Percentiles rank a stretch among this genome's conserved stretches.
Conservation (phyloP, 2,329 filamentous ascomycete genomes). For the Leptosphaerulina australis region DNA sequence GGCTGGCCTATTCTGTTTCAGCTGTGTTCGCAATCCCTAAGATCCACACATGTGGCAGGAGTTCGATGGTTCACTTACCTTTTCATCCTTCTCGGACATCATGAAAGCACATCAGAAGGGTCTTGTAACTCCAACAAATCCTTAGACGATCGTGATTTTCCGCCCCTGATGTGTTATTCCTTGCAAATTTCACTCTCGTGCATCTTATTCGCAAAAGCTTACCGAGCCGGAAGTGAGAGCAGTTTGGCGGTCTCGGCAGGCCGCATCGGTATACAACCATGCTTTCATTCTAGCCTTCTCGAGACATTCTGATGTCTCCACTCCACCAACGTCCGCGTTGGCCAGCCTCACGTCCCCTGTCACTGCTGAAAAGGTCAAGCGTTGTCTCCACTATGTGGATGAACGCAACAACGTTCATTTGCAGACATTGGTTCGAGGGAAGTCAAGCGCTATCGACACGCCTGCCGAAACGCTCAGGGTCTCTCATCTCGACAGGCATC, state of each 20-base stretch:
- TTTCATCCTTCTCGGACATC: conserved; percentile 15
- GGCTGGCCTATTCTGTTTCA: conserved; percentile 27
- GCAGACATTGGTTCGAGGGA: conserved; percentile 26
- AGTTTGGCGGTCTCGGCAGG: conserved; percentile 23
- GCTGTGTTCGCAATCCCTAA: conserved; percentile 8
- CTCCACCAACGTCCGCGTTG: conserved; percentile 41
- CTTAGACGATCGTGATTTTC: conserved; percentile 30
- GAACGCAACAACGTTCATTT: conserved; percentile 26
- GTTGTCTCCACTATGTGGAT: conserved; percentile 29
- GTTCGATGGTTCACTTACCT: conserved; percentile 10
- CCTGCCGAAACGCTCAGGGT: conserved; percentile 14
- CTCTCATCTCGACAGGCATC: conserved; percentile 5
- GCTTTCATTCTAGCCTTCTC: conserved; percentile 30
- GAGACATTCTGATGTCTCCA: conserved; percentile 23
- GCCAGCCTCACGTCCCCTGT: conserved; percentile 33
- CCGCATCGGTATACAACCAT: conserved; percentile 23
- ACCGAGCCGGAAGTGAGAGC: conserved; percentile 17
- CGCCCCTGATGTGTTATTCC: conserved; percentile 24
- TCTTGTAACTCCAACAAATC: conserved; percentile 21
- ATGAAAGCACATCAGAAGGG: conserved; percentile 19
- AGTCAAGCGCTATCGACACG: conserved; percentile 23
- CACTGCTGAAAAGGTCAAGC: conserved; percentile 25
- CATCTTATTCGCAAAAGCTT: conserved; percentile 21
- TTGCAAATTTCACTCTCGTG: conserved; percentile 21
- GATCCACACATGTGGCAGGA: conserved; percentile 28